Evolutionary conservation across 768 basidiomycete genomes (phyloP), one percentile per base, ranked within the genome.

Genomic region (Lentinula raphanica): DNA sequence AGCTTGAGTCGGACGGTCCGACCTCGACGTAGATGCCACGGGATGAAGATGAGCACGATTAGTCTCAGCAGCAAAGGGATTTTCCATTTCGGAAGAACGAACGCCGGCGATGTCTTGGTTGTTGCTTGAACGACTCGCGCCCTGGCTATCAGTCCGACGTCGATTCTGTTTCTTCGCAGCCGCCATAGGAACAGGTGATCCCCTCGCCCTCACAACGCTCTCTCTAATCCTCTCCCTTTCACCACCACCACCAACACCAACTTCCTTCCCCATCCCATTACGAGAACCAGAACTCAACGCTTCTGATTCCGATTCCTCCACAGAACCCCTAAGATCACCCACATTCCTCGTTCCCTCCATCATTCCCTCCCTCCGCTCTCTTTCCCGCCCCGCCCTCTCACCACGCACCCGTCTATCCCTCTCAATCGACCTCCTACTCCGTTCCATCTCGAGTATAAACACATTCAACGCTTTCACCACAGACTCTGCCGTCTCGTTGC

Each of bases 361-460:
- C 8, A 44, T 15, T 39, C 38, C 12, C n/a, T 13, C n/a, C 12
- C 5, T 1, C 13, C 13, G 38, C 38, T 39, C 38, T 39, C 39
- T 19, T 40, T 29, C n/a, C 50, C 29, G 17, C 9, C n/a, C 8
- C 25, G n/a, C n/a, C n/a, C n/a, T n/a, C n/a, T n/a, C n/a, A n/a
- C n/a, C 9, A 25, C 8, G 12, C 19, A 13, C 19, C 12, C 21
- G 54, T 45, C 5, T 7, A 46, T 17, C n/a, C 28, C 19, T 25
- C 21, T 56, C 39, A 27, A 39, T 53, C 15, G 50, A 21, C 36
- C 29, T 53, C 51, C 32, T 23, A 38, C 35, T 36, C 11, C 23
- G 40, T 19, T 56, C 38, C 39, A 56, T 35, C 28, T 56, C 54
- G n/a, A 17, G 5, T 23, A 56, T 27, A 12, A 56, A 56, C n/a